These are phyloP conservation scores for Entonaema liquescens DNA, from an alignment of 495 filamentous ascomycete species.

Conservation along the genomic window DNA sequence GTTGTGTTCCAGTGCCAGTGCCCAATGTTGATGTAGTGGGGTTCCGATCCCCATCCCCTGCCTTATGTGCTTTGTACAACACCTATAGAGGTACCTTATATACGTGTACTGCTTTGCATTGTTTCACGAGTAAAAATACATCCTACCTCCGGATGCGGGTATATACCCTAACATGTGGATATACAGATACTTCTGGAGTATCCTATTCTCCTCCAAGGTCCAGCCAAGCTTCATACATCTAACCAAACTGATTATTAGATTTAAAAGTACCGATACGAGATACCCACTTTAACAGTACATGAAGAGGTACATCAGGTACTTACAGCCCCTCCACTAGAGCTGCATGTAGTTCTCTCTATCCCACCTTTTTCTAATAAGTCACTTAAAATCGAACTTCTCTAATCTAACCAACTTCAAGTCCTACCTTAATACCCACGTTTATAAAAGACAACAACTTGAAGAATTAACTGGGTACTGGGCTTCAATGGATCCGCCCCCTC, in stretches of 20 bases:
- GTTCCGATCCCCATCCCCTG: no score
- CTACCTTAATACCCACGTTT: not conserved
- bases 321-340: not conserved
- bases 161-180: not conserved
- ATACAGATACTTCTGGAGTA: not conserved
- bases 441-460: not conserved
- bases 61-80: not conserved
- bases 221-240: not conserved
- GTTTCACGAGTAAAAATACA: not conserved
- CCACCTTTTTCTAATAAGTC: not conserved
- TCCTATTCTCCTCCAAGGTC: not conserved
- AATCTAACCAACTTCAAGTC: not conserved
- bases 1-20: not conserved
- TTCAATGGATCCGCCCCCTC: constrained; percentile 1
- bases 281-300: not conserved
- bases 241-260: not conserved
- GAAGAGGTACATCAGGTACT: not conserved
- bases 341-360: not conserved
- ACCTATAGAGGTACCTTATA: not conserved
- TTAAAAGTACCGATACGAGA: not conserved
- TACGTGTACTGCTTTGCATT: not conserved
- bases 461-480: not conserved
- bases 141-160: not conserved
- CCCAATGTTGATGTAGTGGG: constrained; percentile 5
- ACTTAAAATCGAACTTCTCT: not conserved